These are phyloP conservation scores for Ogataea paradorogensis DNA, from an alignment of 805 yeast species.

Conservation along the genomic window DNA sequence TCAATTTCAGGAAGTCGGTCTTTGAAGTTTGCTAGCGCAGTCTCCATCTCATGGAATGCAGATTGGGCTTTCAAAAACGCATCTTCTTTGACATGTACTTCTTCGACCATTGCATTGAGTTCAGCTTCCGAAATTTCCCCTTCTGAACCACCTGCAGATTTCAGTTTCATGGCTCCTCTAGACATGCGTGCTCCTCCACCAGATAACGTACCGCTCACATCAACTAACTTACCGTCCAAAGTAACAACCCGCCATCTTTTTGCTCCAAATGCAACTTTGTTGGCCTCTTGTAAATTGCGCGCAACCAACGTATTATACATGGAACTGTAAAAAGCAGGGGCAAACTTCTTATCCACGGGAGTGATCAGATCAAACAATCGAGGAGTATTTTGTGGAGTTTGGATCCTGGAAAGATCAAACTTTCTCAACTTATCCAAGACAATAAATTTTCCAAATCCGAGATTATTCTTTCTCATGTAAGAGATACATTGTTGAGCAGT, in stretches of 20 bases:
- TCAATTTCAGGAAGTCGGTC: conserved; percentile 73
- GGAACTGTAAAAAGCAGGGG: conserved; percentile 87
- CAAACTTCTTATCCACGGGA: conserved; percentile 63
- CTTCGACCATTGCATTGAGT: conserved; percentile 49
- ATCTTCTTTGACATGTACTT: conserved; percentile 51
- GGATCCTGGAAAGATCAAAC: conserved; percentile 54
- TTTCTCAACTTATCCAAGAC: conserved; percentile 70
- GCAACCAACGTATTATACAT: conserved; percentile 88
- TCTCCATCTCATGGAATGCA: conserved; percentile 57
- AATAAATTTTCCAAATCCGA: conserved; percentile 89
- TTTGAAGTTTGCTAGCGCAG: conserved; percentile 53
- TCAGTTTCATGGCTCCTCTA: conserved; percentile 73
- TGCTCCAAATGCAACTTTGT: conserved; percentile 79
- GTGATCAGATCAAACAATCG: conserved; percentile 80
- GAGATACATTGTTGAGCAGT: conserved; percentile 66
- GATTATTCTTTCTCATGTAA: conserved; percentile 71
- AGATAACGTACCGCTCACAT: conserved; percentile 90
- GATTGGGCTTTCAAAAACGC: conserved; percentile 47
- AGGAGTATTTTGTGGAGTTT: conserved; percentile 74
- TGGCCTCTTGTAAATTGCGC: conserved; percentile 71
- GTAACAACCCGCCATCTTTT: conserved; percentile 88
- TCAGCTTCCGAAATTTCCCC: conserved; percentile 52
- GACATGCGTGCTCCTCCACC: conserved; percentile 84
- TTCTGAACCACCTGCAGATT: conserved; percentile 31
- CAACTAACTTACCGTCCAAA: conserved; percentile 86